Conservation (phyloP, 352 stramenopile species). For the Phytophthora citrophthora region DNA sequence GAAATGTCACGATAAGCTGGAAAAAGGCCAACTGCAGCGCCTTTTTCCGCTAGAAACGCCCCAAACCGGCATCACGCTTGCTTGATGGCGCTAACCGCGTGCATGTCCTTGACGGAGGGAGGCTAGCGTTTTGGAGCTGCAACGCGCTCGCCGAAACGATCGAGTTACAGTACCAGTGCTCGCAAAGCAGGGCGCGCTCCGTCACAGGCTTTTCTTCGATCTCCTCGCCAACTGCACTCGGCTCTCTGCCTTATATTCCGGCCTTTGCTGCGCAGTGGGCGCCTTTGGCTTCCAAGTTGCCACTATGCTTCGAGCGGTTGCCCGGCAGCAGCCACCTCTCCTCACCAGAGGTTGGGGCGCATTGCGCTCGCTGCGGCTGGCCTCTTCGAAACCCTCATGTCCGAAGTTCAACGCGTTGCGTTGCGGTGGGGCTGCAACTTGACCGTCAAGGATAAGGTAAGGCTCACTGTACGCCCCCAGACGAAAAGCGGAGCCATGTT, state of each 20-base stretch:
- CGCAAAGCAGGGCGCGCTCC: conserved; percentile 1
- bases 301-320: conserved; percentile 19
- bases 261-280: background rate
- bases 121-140: background rate
- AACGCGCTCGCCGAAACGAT: background rate
- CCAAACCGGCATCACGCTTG: conserved; percentile 12
- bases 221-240: conserved; percentile 25
- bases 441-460: no score
- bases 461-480: no score
- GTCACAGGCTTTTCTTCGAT: conserved; percentile 26
- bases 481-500: background rate
- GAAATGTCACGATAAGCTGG: conserved; percentile 25
- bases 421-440: no score
- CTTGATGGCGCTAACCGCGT: conserved; percentile 1
- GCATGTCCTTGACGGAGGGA: conserved; percentile 6
- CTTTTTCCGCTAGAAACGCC: conserved; percentile 25
- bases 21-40: conserved; percentile 14
- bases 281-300: conserved; percentile 2
- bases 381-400: background rate
- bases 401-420: conserved; percentile 5
- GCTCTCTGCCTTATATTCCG: conserved; percentile 21
- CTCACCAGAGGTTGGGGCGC: background rate
- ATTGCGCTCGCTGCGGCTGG: background rate
- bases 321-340: conserved; percentile 1
- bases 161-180: background rate